Base-by-base conservation (phyloP, 495 filamentous ascomycete species). In the Saxophila tyrrhenica region DNA sequence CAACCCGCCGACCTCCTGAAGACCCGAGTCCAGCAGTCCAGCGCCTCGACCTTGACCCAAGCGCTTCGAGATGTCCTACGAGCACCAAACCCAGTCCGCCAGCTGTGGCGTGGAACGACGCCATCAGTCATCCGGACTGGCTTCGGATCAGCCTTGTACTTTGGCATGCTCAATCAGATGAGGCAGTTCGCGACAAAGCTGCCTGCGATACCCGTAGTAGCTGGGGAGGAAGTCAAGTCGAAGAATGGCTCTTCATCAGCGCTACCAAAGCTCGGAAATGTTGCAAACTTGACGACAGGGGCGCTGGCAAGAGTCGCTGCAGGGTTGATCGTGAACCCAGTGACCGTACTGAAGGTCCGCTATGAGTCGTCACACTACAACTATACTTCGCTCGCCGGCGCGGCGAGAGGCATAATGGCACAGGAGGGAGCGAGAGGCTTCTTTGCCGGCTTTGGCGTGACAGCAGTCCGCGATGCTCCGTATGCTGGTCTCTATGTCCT, bases 1-100 rank as follows among this genome's bases (percentile, higher is more conserved):
- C 92, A 98, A 71, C 92, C 92, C 24, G 87, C 90, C 65, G 92
- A 97, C 69, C 85, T 97, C 20, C 83, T 98, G 69, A 98, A 98
- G 73, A 98, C 85, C 38, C 88, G 94, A 44, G 80, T 97, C 52
- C 92, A 99, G 64, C 87, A 92, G 67, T 77, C 78, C 68, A 72
- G 73, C 53, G 76, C 75, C 54, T 68, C 74, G 55, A 82, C 88
- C 15, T 79, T 95, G 51, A 68, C 81, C 61, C 70, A 73, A 25
- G 85, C 86, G 13, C 65, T 96, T 63, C 81, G 81, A 64, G 71
- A 80, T 20, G 86, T 96, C 62, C 67, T 78, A 62, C 67, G 66
- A 58, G 78, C 74, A 39, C 78, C 76, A 2, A 60, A 77, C 35
- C 83, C 85, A 21, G 67, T 92, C 53, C 76, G 79, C 41, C 75